Percentiles rank a stretch among this genome's conserved stretches.
phyloP scores from a whole-genome alignment of 2,329 filamentous ascomycete species.

The Calycina herbarum region DNA sequence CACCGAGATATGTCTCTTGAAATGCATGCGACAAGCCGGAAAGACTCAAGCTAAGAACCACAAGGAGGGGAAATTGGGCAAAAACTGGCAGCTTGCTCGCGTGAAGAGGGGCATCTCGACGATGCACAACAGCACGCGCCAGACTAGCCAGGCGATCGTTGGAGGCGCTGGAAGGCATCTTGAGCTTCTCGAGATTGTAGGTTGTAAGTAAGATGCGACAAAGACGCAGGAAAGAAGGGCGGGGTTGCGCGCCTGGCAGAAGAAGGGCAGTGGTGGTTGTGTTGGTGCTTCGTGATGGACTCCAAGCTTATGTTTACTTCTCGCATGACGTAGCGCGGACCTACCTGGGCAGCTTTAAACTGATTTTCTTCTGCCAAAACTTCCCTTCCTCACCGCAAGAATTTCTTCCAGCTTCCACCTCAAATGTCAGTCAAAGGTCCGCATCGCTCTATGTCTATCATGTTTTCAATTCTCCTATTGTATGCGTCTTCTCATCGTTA shows the following conservation, averaged over 20 bases:
- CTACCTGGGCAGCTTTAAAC: background rate
- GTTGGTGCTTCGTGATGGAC: background rate
- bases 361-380: background rate
- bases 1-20: conserved; percentile 46
- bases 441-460: background rate
- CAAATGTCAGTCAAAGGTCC: background rate
- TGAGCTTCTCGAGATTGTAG: background rate
- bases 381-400: background rate
- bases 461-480: background rate
- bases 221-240: background rate
- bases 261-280: background rate
- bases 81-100: conserved; percentile 42
- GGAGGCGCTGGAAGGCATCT: background rate
- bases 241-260: background rate
- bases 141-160: background rate
- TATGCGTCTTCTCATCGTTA: background rate
- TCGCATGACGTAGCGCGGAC: background rate
- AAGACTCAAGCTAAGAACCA: conserved; percentile 58
- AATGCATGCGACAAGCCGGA: conserved; percentile 65
- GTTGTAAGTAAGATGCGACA: background rate
- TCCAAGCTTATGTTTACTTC: background rate
- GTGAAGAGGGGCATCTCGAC: conserved; percentile 20
- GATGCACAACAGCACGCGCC: background rate
- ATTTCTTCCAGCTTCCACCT: background rate
- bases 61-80: conserved; percentile 54